A percentile compares a stretch with the other conserved stretches of the same genome.
Evolutionary conservation across 495 filamentous ascomycete genomes (phyloP).

Genomic region (Aspergillus coremiiformis): DNA sequence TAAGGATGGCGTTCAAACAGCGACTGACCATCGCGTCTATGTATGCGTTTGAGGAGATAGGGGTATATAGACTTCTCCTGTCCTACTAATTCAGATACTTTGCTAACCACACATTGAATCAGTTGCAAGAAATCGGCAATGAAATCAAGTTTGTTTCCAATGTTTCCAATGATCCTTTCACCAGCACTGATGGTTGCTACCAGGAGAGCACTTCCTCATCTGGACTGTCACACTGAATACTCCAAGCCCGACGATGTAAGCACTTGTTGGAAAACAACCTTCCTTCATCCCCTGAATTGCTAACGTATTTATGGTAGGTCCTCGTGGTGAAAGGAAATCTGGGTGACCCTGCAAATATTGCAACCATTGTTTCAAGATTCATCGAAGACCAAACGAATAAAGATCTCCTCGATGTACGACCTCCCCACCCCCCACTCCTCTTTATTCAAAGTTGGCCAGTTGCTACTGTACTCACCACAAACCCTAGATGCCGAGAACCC

Average conservation of each 20-base stretch:
- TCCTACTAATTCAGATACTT: not conserved
- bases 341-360: not conserved
- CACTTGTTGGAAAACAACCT: not conserved
- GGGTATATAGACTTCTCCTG: slow-evolving; percentile 5
- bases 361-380: slow-evolving; percentile 8
- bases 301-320: slow-evolving; percentile 7
- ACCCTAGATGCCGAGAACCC: slow-evolving; percentile 15
- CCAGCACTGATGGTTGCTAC: not conserved
- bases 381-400: slow-evolving; percentile 19
- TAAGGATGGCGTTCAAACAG: slow-evolving; percentile 11
- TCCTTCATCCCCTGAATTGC: not conserved
- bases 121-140: slow-evolving; percentile 16
- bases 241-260: slow-evolving; percentile 11
- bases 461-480: not conserved
- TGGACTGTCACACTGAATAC: slow-evolving; percentile 13
- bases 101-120: not conserved
- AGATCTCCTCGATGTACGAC: slow-evolving; percentile 24
- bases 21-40: slow-evolving; percentile 18
- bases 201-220: slow-evolving; percentile 4
- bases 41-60: slow-evolving; percentile 21
- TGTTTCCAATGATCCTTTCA: not conserved
- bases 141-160: slow-evolving; percentile 9
- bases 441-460: not conserved
- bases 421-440: not conserved
- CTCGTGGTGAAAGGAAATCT: slow-evolving; percentile 15